A percentile compares a stretch with the other conserved stretches of the same genome.
phyloP scores from a whole-genome alignment of 768 basidiomycete species.

The Xanthoconium stramineum region DNA sequence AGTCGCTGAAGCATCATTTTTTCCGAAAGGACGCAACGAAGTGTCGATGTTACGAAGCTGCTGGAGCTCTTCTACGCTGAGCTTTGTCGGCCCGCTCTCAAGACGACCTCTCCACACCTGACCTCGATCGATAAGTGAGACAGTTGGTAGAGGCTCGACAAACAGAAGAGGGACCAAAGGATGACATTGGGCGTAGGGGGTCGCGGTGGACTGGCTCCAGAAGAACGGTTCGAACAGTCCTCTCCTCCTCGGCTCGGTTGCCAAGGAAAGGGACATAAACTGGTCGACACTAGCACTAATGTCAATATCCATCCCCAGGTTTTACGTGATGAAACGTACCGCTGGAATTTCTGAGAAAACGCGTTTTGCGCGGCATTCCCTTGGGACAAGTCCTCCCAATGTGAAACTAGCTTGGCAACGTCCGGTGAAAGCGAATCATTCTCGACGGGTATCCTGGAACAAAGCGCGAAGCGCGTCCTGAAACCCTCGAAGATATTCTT shows the following conservation, averaged over 20 bases:
- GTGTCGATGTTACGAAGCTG: conserved; percentile 52
- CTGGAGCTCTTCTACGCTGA: conserved; percentile 56
- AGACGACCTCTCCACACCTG: conserved; percentile 64
- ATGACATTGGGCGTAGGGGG: conserved; percentile 38
- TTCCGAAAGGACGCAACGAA: conserved; percentile 34
- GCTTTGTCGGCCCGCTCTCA: conserved; percentile 52
- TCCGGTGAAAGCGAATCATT: conserved; percentile 44
- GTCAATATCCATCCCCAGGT: neutral
- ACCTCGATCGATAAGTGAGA: conserved; percentile 65
- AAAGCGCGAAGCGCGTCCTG: conserved; percentile 48
- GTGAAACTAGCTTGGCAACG: conserved; percentile 46
- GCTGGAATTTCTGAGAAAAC: conserved; percentile 56
- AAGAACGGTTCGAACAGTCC: conserved; percentile 76
- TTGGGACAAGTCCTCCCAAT: conserved; percentile 53
- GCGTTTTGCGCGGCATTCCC: conserved; percentile 37
- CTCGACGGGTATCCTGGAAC: conserved; percentile 40
- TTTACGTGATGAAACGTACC: conserved; percentile 40
- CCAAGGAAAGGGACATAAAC: conserved; percentile 73
- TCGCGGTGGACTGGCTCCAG: conserved; percentile 50
- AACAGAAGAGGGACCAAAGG: conserved; percentile 68
- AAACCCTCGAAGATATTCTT: conserved; percentile 52
- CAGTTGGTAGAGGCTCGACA: conserved; percentile 66
- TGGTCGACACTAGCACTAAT: conserved; percentile 55
- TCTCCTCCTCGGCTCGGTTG: conserved; percentile 70
- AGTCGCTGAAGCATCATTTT: conserved; percentile 11